Evolutionary conservation across 768 basidiomycete species (phyloP).

Genomic region (Amylocystis lapponica): DNA sequence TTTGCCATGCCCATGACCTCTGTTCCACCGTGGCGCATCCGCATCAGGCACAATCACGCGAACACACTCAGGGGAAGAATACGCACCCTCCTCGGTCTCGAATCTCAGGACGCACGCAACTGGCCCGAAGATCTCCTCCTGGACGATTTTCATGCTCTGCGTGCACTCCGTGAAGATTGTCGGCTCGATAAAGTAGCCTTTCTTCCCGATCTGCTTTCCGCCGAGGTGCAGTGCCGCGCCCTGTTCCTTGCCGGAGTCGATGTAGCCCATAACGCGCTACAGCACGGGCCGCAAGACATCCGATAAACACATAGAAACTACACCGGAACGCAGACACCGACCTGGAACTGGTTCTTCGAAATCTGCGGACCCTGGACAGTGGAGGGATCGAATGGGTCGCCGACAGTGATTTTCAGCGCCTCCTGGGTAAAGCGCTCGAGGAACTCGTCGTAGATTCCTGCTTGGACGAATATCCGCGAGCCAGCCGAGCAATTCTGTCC

Average conservation of each 20-base stretch:
- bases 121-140: conserved; percentile 78
- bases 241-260: conserved; percentile 63
- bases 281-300: too few relatives aligned
- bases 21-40: too few relatives aligned
- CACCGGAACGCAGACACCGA: conserved; percentile 13
- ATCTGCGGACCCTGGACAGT: conserved; percentile 45
- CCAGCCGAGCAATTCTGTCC: conserved; percentile 47
- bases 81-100: conserved; percentile 39
- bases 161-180: conserved; percentile 68
- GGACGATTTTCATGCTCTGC: conserved; percentile 69
- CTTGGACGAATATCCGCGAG: conserved; percentile 54
- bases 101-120: conserved; percentile 76
- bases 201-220: conserved; percentile 51
- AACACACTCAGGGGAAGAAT: too few relatives aligned
- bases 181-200: conserved; percentile 68
- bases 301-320: background rate
- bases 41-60: too few relatives aligned
- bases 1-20: conserved; percentile 34
- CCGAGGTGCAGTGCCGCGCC: conserved; percentile 67
- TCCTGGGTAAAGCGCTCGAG: conserved; percentile 36
- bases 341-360: conserved; percentile 39
- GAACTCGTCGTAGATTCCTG: conserved; percentile 52
- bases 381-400: conserved; percentile 38
- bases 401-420: conserved; percentile 31
- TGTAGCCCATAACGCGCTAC: conserved; percentile 74